Base-by-base conservation (phyloP, 1,284 basidiomycete species). In the Puccinia brachypodii region DNA sequence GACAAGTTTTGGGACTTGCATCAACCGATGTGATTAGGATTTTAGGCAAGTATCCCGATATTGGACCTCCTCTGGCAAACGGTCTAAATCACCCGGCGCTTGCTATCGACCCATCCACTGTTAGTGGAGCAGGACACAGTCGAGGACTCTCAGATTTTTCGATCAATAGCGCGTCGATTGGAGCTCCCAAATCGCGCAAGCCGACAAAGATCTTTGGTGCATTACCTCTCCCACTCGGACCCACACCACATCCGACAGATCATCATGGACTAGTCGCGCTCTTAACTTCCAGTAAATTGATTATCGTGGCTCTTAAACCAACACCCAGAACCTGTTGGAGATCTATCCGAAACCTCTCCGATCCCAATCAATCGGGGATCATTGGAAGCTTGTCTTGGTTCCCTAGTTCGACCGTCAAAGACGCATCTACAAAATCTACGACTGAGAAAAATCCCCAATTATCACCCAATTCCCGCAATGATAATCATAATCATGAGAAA, bases 1-100 rank as follows among this genome's bases (percentile, higher is more conserved):
- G 97, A 25, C 96, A 94, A 85, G 92, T 99, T 8, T 89, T 99
- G 25, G 98, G 98, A 83, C 93, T 99, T 19, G 95, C 97, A 78
- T 96, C 95, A 11, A 92, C 93, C 60, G 97, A 99, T 86, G 95
- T 94, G 14, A 90, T 99, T 50, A 91, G 97, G 19, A 94, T 99
- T 83, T 89, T 98, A 4, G 97, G 97, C 0, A 93, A 92, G 85
- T 98, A 98, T 86, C 92, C 93, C 9, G 89, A 91, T 25, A 69
- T 56, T 31, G 36, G 9, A 6, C 53, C 76, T 9, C 33, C 22
- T n/a, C n/a, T n/a, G n/a, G n/a, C 38, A 58, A 36, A 75, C 13
- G 58, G 58, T 7, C 58, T 60, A 38, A 22, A 38, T n/a, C 38
- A 38, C 25, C 62, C 19, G 13, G 19, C 36, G 1, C 66, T 47